Evolutionary conservation across 805 yeast species (phyloP), one percentile per base, ranked within the genome.

Genomic region (Brettanomyces nanus): DNA sequence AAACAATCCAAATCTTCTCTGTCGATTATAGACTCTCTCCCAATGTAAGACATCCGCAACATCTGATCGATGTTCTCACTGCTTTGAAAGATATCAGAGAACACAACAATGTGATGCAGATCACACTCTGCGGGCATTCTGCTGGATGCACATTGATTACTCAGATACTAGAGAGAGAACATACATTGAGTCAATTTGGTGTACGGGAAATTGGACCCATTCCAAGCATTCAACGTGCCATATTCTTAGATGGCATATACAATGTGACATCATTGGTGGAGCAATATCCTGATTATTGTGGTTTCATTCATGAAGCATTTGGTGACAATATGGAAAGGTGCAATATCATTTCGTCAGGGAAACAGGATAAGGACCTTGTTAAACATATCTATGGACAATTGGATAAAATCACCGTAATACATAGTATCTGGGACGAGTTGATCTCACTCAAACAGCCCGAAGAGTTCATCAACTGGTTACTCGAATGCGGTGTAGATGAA

Each of bases 101-200:
- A 3, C 36, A 43, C 6, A 19, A 39, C 6, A 45, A 52, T 0
- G 47, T 51, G 27, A 41, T 48, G 5, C 46, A 49, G 19, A 31
- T 65, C 3, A 56, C 58, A 3, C 44, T 77, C 0, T 63, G 73
- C 9, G 95, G 95, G 0, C 95, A 85, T 59, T 81, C 92, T 1
- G 92, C 77, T 4, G 95, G 95, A 2, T 85, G 89, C 2, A 76
- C 83, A 1, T 51, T 83, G 33, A 61, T 69, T 4, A 62, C 77
- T 26, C 89, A 82, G 48, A 45, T 71, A n/a, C 45, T 72, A 9
- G 59, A 62, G 36, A 51, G 42, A 36, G 37, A 29, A 30, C 35
- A 28, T 5, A 38, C 48, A 10, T 28, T 45, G 28, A 37, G 10
- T 19, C 17, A 19, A 6, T 3, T 20, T 19, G 10, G 14, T 13